Conservation (phyloP, 2,329 filamentous ascomycete genomes). For the Aspergillus calidoustus region DNA sequence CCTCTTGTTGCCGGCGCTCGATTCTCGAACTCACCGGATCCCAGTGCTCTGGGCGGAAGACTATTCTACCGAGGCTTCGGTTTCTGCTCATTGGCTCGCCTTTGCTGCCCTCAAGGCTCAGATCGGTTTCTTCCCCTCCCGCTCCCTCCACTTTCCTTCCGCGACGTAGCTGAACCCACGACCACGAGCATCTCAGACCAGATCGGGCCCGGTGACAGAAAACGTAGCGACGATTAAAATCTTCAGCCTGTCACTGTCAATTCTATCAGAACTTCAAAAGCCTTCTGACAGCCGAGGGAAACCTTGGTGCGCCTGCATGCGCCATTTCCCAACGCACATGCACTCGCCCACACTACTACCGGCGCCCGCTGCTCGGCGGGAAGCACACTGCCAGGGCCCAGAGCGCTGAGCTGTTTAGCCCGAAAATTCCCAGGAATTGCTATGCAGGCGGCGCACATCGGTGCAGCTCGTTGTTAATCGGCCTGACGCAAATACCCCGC, state of each 20-base stretch:
- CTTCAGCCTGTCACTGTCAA: neutral
- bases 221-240: conserved; percentile 1
- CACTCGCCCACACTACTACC: neutral
- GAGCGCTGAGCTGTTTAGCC: neutral
- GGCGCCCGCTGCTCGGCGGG: neutral
- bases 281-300: neutral
- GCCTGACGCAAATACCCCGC: conserved; percentile 19
- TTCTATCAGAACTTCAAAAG: neutral
- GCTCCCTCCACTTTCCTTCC: conserved; percentile 6
- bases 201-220: conserved; percentile 5
- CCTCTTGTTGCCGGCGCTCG: neutral
- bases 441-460: conserved; percentile 13
- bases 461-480: conserved; percentile 8
- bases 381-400: conserved; percentile 1
- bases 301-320: neutral
- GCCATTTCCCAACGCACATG: conserved; percentile 7
- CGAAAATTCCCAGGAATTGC: conserved; percentile 13
- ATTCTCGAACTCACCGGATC: conserved; percentile 1
- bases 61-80: conserved; percentile 5
- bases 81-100: conserved; percentile 15
- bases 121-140: conserved; percentile 2
- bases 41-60: conserved; percentile 8
- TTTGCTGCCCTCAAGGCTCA: conserved; percentile 5
- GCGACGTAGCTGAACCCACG: conserved; percentile 16
- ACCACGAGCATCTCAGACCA: neutral